Evolutionary conservation across 2,329 filamentous ascomycete species (phyloP).

Genomic region (Phialophora verrucosa): DNA sequence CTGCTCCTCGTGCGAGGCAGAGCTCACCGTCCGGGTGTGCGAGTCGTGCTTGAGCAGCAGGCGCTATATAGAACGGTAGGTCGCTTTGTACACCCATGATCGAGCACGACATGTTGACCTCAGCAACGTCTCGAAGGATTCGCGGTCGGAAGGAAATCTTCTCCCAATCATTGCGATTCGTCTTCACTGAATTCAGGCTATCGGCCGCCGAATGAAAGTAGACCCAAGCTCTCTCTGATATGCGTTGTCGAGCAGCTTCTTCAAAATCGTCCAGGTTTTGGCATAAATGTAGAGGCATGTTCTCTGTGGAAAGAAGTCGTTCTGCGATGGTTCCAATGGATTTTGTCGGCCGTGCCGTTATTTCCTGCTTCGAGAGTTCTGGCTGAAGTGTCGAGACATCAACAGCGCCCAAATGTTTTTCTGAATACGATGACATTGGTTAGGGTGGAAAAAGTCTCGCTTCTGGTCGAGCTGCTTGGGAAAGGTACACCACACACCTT

Average conservation of each 20-base stretch:
- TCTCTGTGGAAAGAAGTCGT: too few species aligned
- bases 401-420: too few species aligned
- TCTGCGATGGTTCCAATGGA: too few species aligned
- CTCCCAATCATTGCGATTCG: slow-evolving; percentile 34
- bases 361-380: too few species aligned
- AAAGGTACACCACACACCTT: too few species aligned
- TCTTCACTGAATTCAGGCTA: slow-evolving; percentile 25
- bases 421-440: too few species aligned
- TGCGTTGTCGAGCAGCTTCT: slow-evolving; percentile 16
- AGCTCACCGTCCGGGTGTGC: slow-evolving; percentile 46
- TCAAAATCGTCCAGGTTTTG: slow-evolving; percentile 22
- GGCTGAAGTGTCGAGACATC: too few species aligned
- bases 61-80: slow-evolving; percentile 48
- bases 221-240: slow-evolving; percentile 23
- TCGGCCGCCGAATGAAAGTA: slow-evolving; percentile 29
- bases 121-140: slow-evolving; percentile 49
- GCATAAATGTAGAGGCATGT: too few species aligned
- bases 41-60: slow-evolving; percentile 46
- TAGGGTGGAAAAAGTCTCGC: too few species aligned
- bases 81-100: slow-evolving; percentile 45
- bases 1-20: slow-evolving; percentile 46
- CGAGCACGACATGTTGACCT: slow-evolving; percentile 21
- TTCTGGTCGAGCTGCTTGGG: too few species aligned
- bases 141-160: slow-evolving; percentile 48
- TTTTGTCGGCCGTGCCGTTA: too few species aligned